phyloP scores from a whole-genome alignment of 305 asterid genomes.

The Rubia balearica region DNA sequence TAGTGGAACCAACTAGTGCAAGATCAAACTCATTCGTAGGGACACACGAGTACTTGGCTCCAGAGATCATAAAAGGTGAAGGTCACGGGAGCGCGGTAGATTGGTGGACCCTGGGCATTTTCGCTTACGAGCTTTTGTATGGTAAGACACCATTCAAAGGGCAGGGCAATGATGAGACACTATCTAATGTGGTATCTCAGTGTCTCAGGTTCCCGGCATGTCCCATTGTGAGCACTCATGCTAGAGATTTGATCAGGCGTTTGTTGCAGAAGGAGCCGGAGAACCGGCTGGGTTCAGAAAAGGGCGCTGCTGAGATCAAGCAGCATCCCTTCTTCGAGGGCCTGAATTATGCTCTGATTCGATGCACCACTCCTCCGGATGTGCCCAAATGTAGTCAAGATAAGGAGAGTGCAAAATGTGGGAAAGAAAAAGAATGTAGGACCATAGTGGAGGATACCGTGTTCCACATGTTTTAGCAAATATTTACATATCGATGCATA shows the following conservation, averaged over 20 bases:
- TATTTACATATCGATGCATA: conserved; percentile 4
- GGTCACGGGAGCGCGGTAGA: conserved; percentile 95
- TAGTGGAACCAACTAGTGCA: conserved; percentile 72
- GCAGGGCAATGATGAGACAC: conserved; percentile 50
- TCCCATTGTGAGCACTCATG: conserved; percentile 58
- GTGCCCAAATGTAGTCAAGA: conserved; percentile 40
- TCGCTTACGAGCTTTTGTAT: conserved; percentile 70
- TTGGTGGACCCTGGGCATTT: conserved; percentile 92
- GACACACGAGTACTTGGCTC: conserved; percentile 90
- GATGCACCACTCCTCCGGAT: conserved; percentile 79
- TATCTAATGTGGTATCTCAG: conserved; percentile 59
- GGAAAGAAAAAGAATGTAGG: conserved; percentile 28
- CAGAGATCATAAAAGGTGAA: conserved; percentile 82
- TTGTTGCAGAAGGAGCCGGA: conserved; percentile 72
- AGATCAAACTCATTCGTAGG: conserved; percentile 92
- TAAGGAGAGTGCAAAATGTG: conserved; percentile 28
- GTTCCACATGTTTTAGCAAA: conserved; percentile 72
- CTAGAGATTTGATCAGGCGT: conserved; percentile 64
- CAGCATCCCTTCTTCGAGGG: conserved; percentile 83
- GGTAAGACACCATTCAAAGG: conserved; percentile 85
- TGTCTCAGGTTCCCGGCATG: conserved; percentile 59
- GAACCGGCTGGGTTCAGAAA: conserved; percentile 59
- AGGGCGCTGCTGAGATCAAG: conserved; percentile 83
- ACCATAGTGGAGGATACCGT: conserved; percentile 39
- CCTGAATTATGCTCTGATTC: conserved; percentile 75